Percentiles rank a stretch among this genome's conserved stretches.
Conservation (phyloP, 176 grass and related monocot genomes). For the Aegilops umbellulata region DNA sequence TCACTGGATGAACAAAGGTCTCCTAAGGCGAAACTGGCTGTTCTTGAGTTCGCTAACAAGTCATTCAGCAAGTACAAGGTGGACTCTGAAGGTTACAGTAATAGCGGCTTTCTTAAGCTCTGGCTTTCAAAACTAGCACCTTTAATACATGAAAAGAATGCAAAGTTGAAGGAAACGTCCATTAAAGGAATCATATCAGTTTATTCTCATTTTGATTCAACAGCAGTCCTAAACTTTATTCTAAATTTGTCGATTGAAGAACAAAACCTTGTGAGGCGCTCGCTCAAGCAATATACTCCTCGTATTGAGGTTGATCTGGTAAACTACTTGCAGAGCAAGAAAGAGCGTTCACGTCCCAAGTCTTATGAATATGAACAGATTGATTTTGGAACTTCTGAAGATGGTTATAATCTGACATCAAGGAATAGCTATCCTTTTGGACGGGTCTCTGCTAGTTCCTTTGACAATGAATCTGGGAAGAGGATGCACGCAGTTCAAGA, state of each 20-base stretch:
- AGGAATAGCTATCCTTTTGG: conserved; percentile 65
- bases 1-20: conserved; percentile 92
- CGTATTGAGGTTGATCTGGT: conserved; percentile 93
- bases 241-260: conserved; percentile 78
- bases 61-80: conserved; percentile 68
- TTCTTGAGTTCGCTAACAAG: conserved; percentile 79
- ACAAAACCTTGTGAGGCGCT: conserved; percentile 72
- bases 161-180: conserved; percentile 85
- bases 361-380: conserved; percentile 82
- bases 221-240: conserved; percentile 81
- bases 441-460: conserved; percentile 47
- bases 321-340: conserved; percentile 90
- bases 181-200: conserved; percentile 86
- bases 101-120: conserved; percentile 80
- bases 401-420: conserved; percentile 52
- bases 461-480: conserved; percentile 47
- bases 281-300: conserved; percentile 87
- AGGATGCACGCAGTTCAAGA: conserved; percentile 45
- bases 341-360: conserved; percentile 74
- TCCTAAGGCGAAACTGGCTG: conserved; percentile 81
- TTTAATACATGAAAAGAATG: conserved; percentile 80
- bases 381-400: conserved; percentile 81
- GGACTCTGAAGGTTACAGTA: conserved; percentile 68
- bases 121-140: conserved; percentile 92
- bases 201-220: conserved; percentile 86